Conservation (phyloP, 179 eudicot genomes). For the Beta corolliflora region DNA sequence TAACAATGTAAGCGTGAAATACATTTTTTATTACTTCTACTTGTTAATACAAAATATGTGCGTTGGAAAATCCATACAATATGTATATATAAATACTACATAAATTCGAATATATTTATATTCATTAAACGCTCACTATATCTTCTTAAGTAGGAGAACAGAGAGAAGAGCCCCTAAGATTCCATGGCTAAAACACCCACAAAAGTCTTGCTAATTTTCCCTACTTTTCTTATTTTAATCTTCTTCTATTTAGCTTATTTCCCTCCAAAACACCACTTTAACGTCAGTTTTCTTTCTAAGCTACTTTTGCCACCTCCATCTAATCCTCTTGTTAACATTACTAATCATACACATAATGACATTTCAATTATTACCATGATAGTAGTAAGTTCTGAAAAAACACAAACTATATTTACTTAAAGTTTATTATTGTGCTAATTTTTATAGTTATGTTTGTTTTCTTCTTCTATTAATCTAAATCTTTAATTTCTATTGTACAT, state of each 20-base stretch:
- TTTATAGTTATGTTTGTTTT: neutral
- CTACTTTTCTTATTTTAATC: slow-evolving; percentile 24
- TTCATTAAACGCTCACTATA: neutral
- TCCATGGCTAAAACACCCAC: slow-evolving; percentile 25
- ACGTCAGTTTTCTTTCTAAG: neutral
- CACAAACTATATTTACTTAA: neutral
- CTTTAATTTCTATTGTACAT: neutral
- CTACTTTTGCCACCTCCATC: neutral
- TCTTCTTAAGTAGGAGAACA: neutral
- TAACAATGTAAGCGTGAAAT: too few relatives aligned
- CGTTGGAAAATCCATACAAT: too few relatives aligned
- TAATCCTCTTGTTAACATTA: neutral
- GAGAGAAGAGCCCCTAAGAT: neutral
- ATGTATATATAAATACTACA: too few relatives aligned
- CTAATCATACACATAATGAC: slow-evolving; percentile 11
- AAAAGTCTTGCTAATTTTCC: slow-evolving; percentile 21
- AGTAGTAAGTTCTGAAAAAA: slow-evolving; percentile 13
- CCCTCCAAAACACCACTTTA: slow-evolving; percentile 15
- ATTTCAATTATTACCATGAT: neutral
- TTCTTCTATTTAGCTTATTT: slow-evolving; percentile 23
- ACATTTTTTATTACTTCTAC: too few relatives aligned
- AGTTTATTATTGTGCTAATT: neutral
- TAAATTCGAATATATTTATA: too few relatives aligned
- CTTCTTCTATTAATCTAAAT: too few relatives aligned
- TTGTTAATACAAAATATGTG: too few relatives aligned